Conservation (phyloP, 2,329 filamentous ascomycete species). For the Fusarium sp. region DNA sequence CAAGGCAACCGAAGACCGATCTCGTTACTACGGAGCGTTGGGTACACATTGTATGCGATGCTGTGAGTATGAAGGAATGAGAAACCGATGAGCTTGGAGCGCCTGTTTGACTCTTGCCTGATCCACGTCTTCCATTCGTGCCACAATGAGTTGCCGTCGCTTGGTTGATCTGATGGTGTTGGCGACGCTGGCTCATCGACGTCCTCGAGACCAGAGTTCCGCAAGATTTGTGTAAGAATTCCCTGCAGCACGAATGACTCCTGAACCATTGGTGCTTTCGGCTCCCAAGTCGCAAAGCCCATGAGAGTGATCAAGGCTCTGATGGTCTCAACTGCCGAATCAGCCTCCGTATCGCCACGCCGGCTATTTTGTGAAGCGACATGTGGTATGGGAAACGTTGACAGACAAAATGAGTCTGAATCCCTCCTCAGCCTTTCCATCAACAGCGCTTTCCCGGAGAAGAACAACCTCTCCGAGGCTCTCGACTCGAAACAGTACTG, state of each 20-base stretch:
- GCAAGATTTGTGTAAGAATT: slow-evolving; percentile 46
- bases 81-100: slow-evolving; percentile 51
- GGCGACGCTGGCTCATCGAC: background rate
- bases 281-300: slow-evolving; percentile 52
- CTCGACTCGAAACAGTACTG: slow-evolving; percentile 52
- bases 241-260: slow-evolving; percentile 49
- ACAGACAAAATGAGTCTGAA: slow-evolving; percentile 23
- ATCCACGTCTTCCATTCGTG: slow-evolving; percentile 46
- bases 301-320: slow-evolving; percentile 49
- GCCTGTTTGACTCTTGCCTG: slow-evolving; percentile 44
- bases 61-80: slow-evolving; percentile 51
- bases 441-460: slow-evolving; percentile 45
- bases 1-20: slow-evolving; percentile 48
- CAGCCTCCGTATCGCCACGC: background rate
- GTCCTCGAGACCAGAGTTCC: slow-evolving; percentile 47
- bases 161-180: background rate
- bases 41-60: slow-evolving; percentile 51
- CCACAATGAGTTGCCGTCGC: background rate
- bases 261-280: slow-evolving; percentile 44
- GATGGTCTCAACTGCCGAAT: slow-evolving; percentile 42
- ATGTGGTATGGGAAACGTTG: background rate
- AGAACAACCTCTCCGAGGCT: slow-evolving; percentile 47
- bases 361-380: slow-evolving; percentile 22
- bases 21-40: slow-evolving; percentile 49
- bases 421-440: slow-evolving; percentile 43